Evolutionary conservation across 2,329 filamentous ascomycete genomes (phyloP).

Genomic region (Elsinoe necatrix): DNA sequence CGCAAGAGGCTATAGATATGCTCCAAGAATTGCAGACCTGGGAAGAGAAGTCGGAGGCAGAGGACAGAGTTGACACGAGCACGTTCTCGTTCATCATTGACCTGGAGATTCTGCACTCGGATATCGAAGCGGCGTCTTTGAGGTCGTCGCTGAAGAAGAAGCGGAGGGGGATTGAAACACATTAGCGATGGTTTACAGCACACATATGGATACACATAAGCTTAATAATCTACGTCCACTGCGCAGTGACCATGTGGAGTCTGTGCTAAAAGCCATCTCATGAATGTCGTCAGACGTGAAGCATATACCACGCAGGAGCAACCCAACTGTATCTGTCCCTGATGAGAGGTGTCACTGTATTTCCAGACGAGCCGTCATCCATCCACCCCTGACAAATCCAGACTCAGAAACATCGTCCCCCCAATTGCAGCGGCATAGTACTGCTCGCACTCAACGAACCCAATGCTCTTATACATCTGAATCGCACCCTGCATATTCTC

Average conservation of each 20-base stretch:
- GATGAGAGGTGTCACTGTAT: not conserved
- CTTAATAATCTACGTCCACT: not conserved
- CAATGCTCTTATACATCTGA: conserved; percentile 41
- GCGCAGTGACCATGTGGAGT: no score
- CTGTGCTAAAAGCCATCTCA: no score
- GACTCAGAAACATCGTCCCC: conserved; percentile 45
- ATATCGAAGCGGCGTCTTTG: not conserved
- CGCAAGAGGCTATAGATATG: not conserved
- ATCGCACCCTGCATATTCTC: conserved; percentile 44
- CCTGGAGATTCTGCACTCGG: not conserved
- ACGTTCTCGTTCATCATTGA: not conserved
- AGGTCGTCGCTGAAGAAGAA: not conserved
- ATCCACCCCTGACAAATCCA: conserved; percentile 22
- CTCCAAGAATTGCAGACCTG: not conserved
- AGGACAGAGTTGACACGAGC: not conserved
- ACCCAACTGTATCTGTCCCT: no score
- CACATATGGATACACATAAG: not conserved
- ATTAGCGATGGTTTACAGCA: not conserved
- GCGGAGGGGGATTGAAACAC: not conserved
- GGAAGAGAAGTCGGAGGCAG: not conserved
- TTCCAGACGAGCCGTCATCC: not conserved
- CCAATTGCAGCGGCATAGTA: conserved; percentile 51
- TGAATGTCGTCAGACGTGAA: no score
- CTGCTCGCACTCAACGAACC: conserved; percentile 44
- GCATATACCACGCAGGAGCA: no score